Base-by-base conservation (phyloP, 2,329 filamentous ascomycete genomes). In the Neonectria coccinea region DNA sequence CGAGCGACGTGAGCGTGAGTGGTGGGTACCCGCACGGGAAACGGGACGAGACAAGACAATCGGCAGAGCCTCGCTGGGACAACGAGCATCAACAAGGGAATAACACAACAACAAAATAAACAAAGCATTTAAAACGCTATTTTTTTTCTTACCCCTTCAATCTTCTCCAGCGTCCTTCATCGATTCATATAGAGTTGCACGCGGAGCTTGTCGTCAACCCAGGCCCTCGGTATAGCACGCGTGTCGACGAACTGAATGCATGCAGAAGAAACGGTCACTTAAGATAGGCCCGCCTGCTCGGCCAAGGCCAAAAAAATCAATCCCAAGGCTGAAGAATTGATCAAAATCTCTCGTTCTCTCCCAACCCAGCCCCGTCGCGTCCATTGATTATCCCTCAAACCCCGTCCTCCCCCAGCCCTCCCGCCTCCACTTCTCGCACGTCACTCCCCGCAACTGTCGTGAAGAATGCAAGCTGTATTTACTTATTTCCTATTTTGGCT, bases 401-500 rank as follows among this genome's bases (percentile, higher is more conserved):
- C 54, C 54, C 27, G 36, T 48, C 47, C 59, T 3, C 20, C 22
- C 22, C 59, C 39, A n/a, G 36, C 57, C 60, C 50, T 25, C 52
- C 52, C 44, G 11, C 22, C 27, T 45, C 25, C 18, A 5, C 31
- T 52, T 50, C 52, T 42, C 45, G 41, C 51, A 54, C 59, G 25
- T 57, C 48, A 60, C 62, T 57, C 56, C 36, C 47, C 50, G 56
- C 67, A 67, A 67, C 67, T 56, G 54, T 56, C 56, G 54, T 48
- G 31, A 56, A 48, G 44, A 58, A 55, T 56, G 55, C 54, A 56
- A 56, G 36, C 29, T 45, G n/a, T 74, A 73, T 74, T 74, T 70
- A 74, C 73, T 70, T 61, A 67, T 64, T 75, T 20, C 71, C 59
- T 36, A 2, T 67, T 61, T 1, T 0, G 16, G 70, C 20, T 55